Conservation (phyloP, 345 rosid genomes). For the Pseudoturritis turrita region DNA sequence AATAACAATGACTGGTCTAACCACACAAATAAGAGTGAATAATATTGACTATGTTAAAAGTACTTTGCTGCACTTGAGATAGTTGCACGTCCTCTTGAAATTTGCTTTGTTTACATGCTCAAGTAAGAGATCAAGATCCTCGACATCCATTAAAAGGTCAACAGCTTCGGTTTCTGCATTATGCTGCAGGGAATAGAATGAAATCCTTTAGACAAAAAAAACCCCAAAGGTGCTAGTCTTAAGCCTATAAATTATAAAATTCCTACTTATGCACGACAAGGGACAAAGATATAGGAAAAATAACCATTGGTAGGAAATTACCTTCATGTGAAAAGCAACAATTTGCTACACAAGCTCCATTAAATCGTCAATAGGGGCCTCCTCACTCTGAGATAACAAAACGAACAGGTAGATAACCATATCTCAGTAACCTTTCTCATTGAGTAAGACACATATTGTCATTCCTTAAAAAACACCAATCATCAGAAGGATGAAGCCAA, state of each 20-base stretch:
- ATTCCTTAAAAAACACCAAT: constrained; percentile 14
- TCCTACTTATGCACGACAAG: background rate
- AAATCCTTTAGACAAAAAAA: background rate
- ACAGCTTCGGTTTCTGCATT: constrained; percentile 99
- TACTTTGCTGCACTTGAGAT: constrained; percentile 89
- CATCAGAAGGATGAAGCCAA: background rate
- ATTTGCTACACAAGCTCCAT: constrained; percentile 85
- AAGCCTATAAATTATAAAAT: background rate
- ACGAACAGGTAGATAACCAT: background rate
- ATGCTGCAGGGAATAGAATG: constrained; percentile 48
- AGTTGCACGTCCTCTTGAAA: constrained; percentile 89
- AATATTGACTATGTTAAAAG: background rate
- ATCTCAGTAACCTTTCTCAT: background rate
- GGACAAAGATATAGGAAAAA: background rate
- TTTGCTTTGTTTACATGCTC: constrained; percentile 76
- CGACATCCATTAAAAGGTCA: constrained; percentile 97
- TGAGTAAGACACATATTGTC: background rate
- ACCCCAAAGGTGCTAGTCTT: background rate
- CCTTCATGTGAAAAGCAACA: no score
- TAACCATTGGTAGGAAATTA: background rate
- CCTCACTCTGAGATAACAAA: constrained; percentile 50
- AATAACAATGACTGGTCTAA: background rate
- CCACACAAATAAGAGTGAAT: background rate
- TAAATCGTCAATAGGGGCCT: constrained; percentile 52
- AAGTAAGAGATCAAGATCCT: no score